phyloP scores from a whole-genome alignment of 495 filamentous ascomycete genomes.

The Bacidia rubella region DNA sequence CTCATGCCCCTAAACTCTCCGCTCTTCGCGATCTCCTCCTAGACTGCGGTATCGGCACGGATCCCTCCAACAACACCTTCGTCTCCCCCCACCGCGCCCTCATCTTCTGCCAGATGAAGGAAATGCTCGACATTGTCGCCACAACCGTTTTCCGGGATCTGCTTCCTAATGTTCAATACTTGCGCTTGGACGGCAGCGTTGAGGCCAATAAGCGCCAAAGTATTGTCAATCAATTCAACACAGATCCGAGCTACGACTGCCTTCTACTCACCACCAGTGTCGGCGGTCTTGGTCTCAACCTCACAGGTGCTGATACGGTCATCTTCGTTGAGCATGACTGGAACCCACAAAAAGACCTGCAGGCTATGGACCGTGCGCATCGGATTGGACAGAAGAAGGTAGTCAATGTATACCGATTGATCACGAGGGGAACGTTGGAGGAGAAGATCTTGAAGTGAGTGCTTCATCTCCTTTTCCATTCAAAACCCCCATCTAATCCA shows the following conservation, averaged over 20 bases:
- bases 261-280: slow-evolving; percentile 87
- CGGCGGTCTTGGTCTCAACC: slow-evolving; percentile 84
- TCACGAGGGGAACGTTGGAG: slow-evolving; percentile 89
- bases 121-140: slow-evolving; percentile 98
- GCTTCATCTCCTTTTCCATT: neutral
- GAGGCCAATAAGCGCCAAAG: slow-evolving; percentile 84
- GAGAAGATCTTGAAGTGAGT: slow-evolving; percentile 92
- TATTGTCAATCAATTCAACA: slow-evolving; percentile 97
- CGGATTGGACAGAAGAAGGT: slow-evolving; percentile 99
- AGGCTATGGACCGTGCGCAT: slow-evolving; percentile 98
- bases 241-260: slow-evolving; percentile 87
- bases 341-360: slow-evolving; percentile 97
- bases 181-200: slow-evolving; percentile 83
- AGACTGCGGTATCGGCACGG: slow-evolving; percentile 86
- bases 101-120: slow-evolving; percentile 98
- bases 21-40: slow-evolving; percentile 80
- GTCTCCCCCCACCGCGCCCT: slow-evolving; percentile 91
- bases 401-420: slow-evolving; percentile 95
- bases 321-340: slow-evolving; percentile 99
- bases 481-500: neutral
- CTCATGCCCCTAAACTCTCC: slow-evolving; percentile 83
- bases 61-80: slow-evolving; percentile 46
- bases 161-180: slow-evolving; percentile 74
- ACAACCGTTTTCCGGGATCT: slow-evolving; percentile 74
- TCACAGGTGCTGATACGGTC: slow-evolving; percentile 94